Evolutionary conservation across 345 rosid species (phyloP), one percentile per base, ranked within the genome.

Genomic region (Populus alba): DNA sequence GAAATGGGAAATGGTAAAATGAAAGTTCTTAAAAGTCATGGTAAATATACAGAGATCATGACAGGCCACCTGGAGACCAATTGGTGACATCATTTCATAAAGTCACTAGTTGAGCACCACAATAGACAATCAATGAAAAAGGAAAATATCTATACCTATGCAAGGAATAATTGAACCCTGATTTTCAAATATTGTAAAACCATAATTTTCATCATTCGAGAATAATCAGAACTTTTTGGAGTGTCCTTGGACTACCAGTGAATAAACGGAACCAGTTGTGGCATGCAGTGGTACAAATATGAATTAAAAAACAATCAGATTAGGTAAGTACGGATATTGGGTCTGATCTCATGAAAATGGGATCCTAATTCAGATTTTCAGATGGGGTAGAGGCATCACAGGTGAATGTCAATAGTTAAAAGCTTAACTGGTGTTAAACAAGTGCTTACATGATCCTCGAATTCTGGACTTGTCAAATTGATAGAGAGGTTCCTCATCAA

Each of bases 401-500:
- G 65, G 10, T 7, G 16, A 49, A 27, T 17, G 25, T 29, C 39
- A 16, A 35, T 25, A 11, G 25, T 2, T 1, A 31, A 18, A 71
- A 23, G 59, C 47, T 20, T 25, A 55, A 6, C 16, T 27, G 1
- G 31, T 41, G 29, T 68, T 39, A 47, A 63, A 77, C 47, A 43
- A 31, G 70, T 23, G 86, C 95, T 87, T 86, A 95, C 99, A 80
- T 88, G 87, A 77, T 93, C 87, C 86, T 92, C 91, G 70, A 91
- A 93, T 78, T 92, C 95, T 0, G 97, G 97, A 82, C 92, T 90
- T 15, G 82, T 80, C 83, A 93, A 83, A 86, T 93, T 95, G 78
- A 82, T 66, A 7, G 91, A 80, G 16, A 93, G 92, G 87, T 95
- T 95, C 80, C 88, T 91, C 99, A 93, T 92, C 83, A 95, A 83